Base-by-base conservation (phyloP, 345 rosid genomes). In the Populus ilicifolia region DNA sequence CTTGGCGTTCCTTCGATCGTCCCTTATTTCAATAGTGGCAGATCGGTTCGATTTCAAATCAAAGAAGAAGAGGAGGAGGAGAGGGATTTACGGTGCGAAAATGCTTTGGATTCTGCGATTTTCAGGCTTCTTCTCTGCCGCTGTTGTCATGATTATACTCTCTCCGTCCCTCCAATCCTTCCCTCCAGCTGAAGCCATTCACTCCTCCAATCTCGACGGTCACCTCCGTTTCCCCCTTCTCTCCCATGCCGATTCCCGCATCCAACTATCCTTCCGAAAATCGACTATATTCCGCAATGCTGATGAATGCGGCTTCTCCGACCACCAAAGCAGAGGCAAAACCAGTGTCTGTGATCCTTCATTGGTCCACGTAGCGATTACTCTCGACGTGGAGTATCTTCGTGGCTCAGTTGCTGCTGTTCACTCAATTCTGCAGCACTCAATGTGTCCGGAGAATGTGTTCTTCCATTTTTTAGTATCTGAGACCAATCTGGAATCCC, bases 361-460 rank as follows among this genome's bases (percentile, higher is more conserved):
- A 2, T 64, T 95, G 48, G 93, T 93, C 39, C 99, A 95, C 76
- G 96, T 90, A 48, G 97, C 94, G 50, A 91, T 93, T 64, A 95
- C 99, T 23, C 98, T 95, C 4, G 99, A 95, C 61, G 87, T 88
- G 38, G 94, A 95, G 76, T 95, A 93, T 69, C 90, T 95, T 20
- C 95, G 99, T 4, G 99, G 99, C 73, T 95, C 98, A 23, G 81
- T 95, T 80, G 99, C 99, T n/a, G 99, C 98, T 56, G 96, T 95
- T 0, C 93, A 95, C 74, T 95, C 99, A 38, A 87, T 95, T 69
- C 80, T 95, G 54, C 97, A 82, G 76, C 91, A 93, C 72, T 85
- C 99, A 0, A 35, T 82, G 64, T 95, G 99, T 73, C 97, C 99
- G 0, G 98, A 89, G 87, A 86, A 79, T 62, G 82, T 95, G 50